Conservation (phyloP, 2,329 filamentous ascomycete genomes). For the Hymenoscyphus occultus region DNA sequence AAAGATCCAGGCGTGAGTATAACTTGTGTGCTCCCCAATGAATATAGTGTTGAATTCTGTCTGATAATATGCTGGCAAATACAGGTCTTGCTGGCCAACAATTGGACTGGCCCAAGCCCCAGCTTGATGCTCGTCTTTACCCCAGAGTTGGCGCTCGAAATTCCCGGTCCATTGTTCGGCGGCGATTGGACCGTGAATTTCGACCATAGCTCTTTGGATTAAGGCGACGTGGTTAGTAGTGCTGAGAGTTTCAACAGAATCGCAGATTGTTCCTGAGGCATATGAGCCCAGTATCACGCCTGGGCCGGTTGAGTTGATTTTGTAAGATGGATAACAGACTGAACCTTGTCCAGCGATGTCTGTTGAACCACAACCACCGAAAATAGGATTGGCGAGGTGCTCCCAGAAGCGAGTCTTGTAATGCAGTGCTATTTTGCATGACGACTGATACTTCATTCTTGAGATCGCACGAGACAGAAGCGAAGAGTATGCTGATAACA, state of each 20-base stretch:
- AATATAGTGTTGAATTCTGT: slow-evolving; percentile 65
- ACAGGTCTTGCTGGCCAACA: slow-evolving; percentile 65
- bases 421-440: slow-evolving; percentile 62
- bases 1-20: slow-evolving; percentile 70
- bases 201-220: slow-evolving; percentile 62
- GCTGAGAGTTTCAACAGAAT: slow-evolving; percentile 44
- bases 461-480: slow-evolving; percentile 48
- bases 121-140: slow-evolving; percentile 56
- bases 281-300: slow-evolving; percentile 63
- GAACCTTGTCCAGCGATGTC: slow-evolving; percentile 60
- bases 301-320: slow-evolving; percentile 60
- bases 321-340: slow-evolving; percentile 66
- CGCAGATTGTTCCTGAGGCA: slow-evolving; percentile 44
- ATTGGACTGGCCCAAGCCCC: slow-evolving; percentile 61
- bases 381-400: slow-evolving; percentile 31
- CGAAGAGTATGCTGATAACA: slow-evolving; percentile 34
- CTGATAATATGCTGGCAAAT: slow-evolving; percentile 69
- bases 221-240: slow-evolving; percentile 61
- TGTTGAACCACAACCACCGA: slow-evolving; percentile 48
- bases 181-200: slow-evolving; percentile 62
- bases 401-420: slow-evolving; percentile 65
- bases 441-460: slow-evolving; percentile 44
- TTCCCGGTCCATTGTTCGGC: slow-evolving; percentile 61
- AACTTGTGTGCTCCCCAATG: slow-evolving; percentile 66
- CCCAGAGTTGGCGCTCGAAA: slow-evolving; percentile 65